Evolutionary conservation across 1,284 basidiomycete genomes (phyloP), one percentile per base, ranked within the genome.

Genomic region (Pterula multifida): DNA sequence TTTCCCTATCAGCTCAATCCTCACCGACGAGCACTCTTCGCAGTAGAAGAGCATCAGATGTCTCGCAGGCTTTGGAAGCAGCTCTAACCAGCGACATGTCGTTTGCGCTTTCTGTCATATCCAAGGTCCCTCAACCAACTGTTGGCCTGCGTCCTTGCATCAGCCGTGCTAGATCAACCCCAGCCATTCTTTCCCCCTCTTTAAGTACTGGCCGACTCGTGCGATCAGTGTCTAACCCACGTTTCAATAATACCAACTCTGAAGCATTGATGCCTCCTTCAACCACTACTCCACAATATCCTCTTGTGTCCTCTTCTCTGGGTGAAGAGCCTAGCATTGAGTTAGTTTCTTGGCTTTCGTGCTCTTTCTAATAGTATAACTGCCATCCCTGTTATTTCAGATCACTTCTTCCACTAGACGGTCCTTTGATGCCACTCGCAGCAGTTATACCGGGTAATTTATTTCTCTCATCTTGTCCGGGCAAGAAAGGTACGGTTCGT

Each of bases 401-500:
- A n/a, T n/a, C n/a, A n/a, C n/a, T n/a, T n/a, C n/a, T n/a, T n/a
- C n/a, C n/a, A n/a, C n/a, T n/a, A n/a, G n/a, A n/a, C n/a, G n/a
- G n/a, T 2, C 51, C 54, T 23, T 15, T 53, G 13, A 49, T 58
- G 2, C 22, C 48, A 19, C 63, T 68, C 22, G 28, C 6, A 32
- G 26, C 26, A 45, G n/a, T 32, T 36, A 63, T 57, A 32, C 64
- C 97, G 1, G 95, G 95, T n/a, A 98, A 98, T 63, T 64, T 98
- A 28, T 75, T 88, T 45, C 67, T 98, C 25, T 92, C 88, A 2
- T 94, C 90, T 3, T 98, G 94, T 67, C 95, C 95, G 0, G 95
- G 95, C 4, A 98, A 98, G 67, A 93, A 97, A 72, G 79, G 84
- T 82, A 24, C 12, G n/a, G 60, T 52, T 45, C 15, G 36, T 12